Evolutionary conservation across 257 asterid species (phyloP), one percentile per base, ranked within the genome.

Genomic region (Gentiana straminea): DNA sequence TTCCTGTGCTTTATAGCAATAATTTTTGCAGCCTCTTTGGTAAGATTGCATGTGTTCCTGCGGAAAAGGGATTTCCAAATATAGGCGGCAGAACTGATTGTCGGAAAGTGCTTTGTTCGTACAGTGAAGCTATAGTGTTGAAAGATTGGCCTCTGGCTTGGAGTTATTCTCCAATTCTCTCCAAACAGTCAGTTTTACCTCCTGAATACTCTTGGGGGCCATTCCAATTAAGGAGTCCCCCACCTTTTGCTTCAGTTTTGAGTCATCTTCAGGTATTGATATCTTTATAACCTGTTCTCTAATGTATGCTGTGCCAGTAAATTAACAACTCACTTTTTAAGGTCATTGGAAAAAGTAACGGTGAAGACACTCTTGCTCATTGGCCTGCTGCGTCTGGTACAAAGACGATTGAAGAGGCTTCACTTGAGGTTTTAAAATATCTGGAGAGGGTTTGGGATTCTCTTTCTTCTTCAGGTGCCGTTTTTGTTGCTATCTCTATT

Each of bases 61-160:
- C 94, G 69, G 97, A 86, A 75, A 90, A 76, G 64, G 97, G 94
- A 50, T 82, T 90, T 68, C 94, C 94, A 51, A 75, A 74, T 59
- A 55, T 73, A 33, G 84, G 88, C 48, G 94, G 88, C 60, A 77
- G 68, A 73, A 76, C 83, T 69, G 77, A 81, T 66, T 84, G 94
- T 61, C 84, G 81, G 56, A 83, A 86, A 69, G 94, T 90, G 70
- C 88, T 90, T 38, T 90, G 94, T 64, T 86, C 97, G 13, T 90
- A 82, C 53, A 66, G 78, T 72, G 94, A 82, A 64, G 93, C 94
- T 71, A 82, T 90, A 67, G 6, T 86, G 60, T 71, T 76, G 70
- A 82, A 82, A 72, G 97, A 90, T 71, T 90, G 96, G 96, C 81
- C 95, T 52, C 94, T 89, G 77, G 97, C 94, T 66, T 89, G 95